Evolutionary conservation across 306 rosid species (phyloP), one percentile per base, ranked within the genome.

Genomic region (Canavalia ensiformis): DNA sequence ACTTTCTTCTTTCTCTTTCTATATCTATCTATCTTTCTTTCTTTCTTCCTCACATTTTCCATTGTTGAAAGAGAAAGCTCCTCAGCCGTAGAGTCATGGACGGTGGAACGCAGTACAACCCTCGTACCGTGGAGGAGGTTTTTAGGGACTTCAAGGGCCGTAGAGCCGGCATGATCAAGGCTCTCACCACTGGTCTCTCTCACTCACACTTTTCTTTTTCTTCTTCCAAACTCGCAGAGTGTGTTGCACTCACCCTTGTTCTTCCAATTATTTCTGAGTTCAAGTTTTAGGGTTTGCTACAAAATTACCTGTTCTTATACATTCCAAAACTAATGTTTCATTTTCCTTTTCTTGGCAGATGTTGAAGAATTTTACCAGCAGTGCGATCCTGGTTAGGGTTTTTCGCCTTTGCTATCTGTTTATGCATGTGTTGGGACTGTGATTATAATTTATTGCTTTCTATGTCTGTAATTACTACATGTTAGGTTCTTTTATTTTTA

Each of bases 361-460:
- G 88, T 85, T 25, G 90, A 73, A 44, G 81, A 83, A 49, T 91
- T 91, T 69, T 90, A 72, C 71, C 83, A 77, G 81, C 89, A 80
- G 86, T 89, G 92, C 68, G 91, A 91, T 87, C 97, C 93, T 56
- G 90, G 93, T 89, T 79, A 82, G 91, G 84, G 78, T 78, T 65
- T 75, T 52, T 71, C 5, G 47, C 54, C 4, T 28, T 31, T 13
- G 11, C 18, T 62, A 10, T 52, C 10, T 54, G 4, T 42, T 1
- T 81, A 18, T 34, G 60, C 68, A 2, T 28, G 33, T 33, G 6
- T 62, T 70, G 64, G 28, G 63, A 58, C 41, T 77, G 13, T 33
- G 28, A 58, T 74, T 77, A 7, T 33, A 35, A 58, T 78, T 37
- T 77, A 18, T 58, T 28, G 55, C 28, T 28, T 12, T 13, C 28